Evolutionary conservation across 2,329 filamentous ascomycete genomes (phyloP), one percentile per base, ranked within the genome.

Genomic region (Fusarium sp.): DNA sequence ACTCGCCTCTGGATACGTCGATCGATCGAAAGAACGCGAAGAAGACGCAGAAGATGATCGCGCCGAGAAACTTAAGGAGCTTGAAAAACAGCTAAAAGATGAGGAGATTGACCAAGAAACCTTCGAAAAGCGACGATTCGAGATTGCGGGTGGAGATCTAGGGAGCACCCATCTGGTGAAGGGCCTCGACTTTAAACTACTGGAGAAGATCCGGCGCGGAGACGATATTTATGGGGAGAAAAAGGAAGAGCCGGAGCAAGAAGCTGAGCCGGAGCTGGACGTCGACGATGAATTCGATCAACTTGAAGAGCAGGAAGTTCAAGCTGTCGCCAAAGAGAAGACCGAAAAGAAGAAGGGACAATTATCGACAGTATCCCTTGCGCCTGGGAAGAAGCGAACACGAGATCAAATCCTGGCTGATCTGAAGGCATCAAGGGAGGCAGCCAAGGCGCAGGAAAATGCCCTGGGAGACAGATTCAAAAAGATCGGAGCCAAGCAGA

Each of bases 111-210:
- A 97, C 75, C 89, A 91, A 75, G 89, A 88, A 58, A 95, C 92
- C 0, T 98, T 97, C 81, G 92, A 96, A 77, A 91, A 89, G 77
- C 82, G 96, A 45, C 87, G 93, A 37, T 89, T 90, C 72, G 90
- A 97, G 76, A 94, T 98, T 65, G 90, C 94, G 1, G 95, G 95
- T 4, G 96, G 95, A 9, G 93, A 97, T 81, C 84, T 95, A 25
- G 86, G 86, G 15, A 94, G 91, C 76, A 97, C 95, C 15, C 95
- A 98, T 86, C 84, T 98, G 74, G 92, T 98, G 57, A 98, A 98
- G 80, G 97, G 97, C 0, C 84, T 99, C 59, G 97, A 99, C 83
- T 93, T 95, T 81, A 93, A 93, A 81, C 85, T 98, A 14, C 85
- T 95, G 32, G 90, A 93, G 81, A 87, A 91, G 74, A 88, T 93